phyloP scores from a whole-genome alignment of 2,329 filamentous ascomycete species.

The Fusarium subglutinans region DNA sequence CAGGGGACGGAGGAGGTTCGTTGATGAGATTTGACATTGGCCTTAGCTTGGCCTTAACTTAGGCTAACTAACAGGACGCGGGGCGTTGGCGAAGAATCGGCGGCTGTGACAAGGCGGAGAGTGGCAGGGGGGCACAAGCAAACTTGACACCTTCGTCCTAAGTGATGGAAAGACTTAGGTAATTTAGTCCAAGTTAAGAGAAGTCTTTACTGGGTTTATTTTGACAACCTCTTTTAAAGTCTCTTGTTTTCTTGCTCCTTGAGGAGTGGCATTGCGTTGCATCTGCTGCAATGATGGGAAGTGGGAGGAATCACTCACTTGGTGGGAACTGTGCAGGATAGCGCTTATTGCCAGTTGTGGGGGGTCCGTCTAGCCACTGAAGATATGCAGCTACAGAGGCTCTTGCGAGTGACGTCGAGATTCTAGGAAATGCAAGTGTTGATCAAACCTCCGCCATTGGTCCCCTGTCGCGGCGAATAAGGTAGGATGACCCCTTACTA shows the following conservation, averaged over 20 bases:
- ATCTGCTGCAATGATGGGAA: not conserved
- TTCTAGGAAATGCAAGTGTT: slow-evolving; percentile 5
- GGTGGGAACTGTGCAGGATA: not conserved
- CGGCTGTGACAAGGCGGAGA: slow-evolving; percentile 7
- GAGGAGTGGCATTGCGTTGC: not conserved
- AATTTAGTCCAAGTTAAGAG: too few species aligned
- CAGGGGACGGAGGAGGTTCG: not conserved
- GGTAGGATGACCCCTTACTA: slow-evolving; percentile 24
- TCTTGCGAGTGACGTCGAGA: slow-evolving; percentile 1
- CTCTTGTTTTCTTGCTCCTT: too few species aligned
- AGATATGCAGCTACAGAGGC: slow-evolving; percentile 19
- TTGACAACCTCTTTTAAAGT: too few species aligned
- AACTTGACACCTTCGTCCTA: too few species aligned
- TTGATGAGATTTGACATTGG: slow-evolving; percentile 4
- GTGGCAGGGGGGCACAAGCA: not conserved
- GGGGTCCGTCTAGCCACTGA: not conserved
- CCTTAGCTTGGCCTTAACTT: not conserved
- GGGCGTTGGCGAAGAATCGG: not conserved
- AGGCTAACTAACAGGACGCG: not conserved
- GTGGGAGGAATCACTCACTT: not conserved
- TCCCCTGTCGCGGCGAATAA: not conserved
- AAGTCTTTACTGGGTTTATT: too few species aligned
- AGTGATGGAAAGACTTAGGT: too few species aligned
- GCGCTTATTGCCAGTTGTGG: not conserved
- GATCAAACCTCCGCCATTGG: slow-evolving; percentile 7